These are phyloP conservation scores for Verticillium dahliae DNA, from an alignment of 2,329 filamentous ascomycete genomes.

Conservation along the genomic window DNA sequence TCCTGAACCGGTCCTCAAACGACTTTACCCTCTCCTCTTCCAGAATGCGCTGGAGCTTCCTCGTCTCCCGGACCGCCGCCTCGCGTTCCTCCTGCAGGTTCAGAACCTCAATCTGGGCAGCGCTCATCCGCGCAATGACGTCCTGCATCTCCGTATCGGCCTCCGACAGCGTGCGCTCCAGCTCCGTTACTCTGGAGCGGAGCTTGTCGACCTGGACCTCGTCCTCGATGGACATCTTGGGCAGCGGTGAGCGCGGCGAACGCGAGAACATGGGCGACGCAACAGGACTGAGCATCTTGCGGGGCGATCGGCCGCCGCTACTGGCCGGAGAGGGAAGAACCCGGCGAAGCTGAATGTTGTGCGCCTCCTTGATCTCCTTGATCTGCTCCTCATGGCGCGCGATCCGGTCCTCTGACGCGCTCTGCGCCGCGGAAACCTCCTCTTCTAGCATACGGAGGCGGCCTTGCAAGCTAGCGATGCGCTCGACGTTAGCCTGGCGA, in stretches of 20 bases:
- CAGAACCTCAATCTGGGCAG: conserved; percentile 75
- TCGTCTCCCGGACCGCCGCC: conserved; percentile 65
- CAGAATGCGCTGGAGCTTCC: conserved; percentile 60
- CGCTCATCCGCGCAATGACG: conserved; percentile 73
- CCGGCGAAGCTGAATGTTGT: conserved; percentile 70
- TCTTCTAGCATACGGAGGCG: conserved; percentile 80
- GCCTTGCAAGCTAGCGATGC: conserved; percentile 78
- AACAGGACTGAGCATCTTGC: conserved; percentile 28
- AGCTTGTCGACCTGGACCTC: conserved; percentile 69
- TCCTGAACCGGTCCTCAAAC: conserved; percentile 29
- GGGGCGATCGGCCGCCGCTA: conserved; percentile 20
- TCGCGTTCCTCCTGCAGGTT: conserved; percentile 72
- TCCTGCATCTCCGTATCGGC: conserved; percentile 73
- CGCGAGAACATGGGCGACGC: conserved; percentile 26
- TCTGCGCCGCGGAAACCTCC: conserved; percentile 73
- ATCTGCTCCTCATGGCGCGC: conserved; percentile 83
- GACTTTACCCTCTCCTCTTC: conserved; percentile 55
- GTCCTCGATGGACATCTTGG: conserved; percentile 62
- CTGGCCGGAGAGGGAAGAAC: conserved; percentile 43
- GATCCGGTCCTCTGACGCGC: conserved; percentile 78
- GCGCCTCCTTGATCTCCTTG: conserved; percentile 64
- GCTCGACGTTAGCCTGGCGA: conserved; percentile 70
- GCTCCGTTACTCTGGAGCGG: conserved; percentile 71
- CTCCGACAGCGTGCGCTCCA: conserved; percentile 63
- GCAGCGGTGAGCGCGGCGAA: conserved; percentile 40